These are phyloP conservation scores for Protomyces gravidus DNA, from an alignment of 1,139 yeast genomes.

Conservation along the genomic window DNA sequence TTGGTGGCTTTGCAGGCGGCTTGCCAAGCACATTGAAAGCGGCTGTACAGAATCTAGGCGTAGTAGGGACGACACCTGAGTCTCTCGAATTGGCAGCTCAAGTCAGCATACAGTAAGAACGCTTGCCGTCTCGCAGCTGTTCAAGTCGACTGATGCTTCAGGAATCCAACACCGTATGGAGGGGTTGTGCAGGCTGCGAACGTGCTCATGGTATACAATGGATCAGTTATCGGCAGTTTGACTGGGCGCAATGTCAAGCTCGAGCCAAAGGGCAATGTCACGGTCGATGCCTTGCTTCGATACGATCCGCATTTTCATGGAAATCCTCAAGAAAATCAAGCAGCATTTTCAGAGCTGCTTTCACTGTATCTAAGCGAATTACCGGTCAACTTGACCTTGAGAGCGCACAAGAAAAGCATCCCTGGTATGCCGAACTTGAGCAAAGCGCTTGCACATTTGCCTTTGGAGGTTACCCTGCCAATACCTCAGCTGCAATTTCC, in stretches of 20 bases:
- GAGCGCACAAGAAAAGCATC: conserved; percentile 5
- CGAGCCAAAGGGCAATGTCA: background rate
- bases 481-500: conserved; percentile 9
- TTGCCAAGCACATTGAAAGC: background rate
- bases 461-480: conserved; percentile 6
- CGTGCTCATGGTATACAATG: conserved; percentile 6
- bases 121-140: background rate
- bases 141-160: conserved; percentile 1
- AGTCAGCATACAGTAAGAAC: conserved; percentile 16
- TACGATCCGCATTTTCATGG: conserved; percentile 9
- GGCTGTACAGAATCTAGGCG: conserved; percentile 5
- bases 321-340: background rate
- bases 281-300: conserved; percentile 4
- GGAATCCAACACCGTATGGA: conserved; percentile 16
- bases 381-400: conserved; percentile 15
- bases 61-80: conserved; percentile 5
- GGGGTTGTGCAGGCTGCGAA: conserved; percentile 3
- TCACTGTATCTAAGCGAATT: conserved; percentile 12
- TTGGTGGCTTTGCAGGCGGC: conserved; percentile 19
- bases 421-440: conserved; percentile 21
- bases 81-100: conserved; percentile 9
- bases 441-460: conserved; percentile 10
- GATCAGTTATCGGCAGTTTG: background rate
- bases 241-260: background rate
- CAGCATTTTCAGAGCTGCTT: conserved; percentile 5